Evolutionary conservation across 441 rosid species (phyloP).

Genomic region (Bruguiera hainesii): DNA sequence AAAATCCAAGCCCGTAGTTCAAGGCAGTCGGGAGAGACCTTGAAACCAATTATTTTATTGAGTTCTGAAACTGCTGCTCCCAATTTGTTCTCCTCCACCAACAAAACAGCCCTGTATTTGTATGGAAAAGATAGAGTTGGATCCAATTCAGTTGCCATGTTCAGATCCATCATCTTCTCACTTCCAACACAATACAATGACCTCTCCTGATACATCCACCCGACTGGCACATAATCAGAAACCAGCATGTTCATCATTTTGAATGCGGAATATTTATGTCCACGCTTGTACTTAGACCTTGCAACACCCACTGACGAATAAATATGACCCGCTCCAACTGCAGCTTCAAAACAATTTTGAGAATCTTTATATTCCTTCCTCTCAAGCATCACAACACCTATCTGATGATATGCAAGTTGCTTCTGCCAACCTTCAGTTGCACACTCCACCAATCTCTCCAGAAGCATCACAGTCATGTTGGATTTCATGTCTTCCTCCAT

Average conservation of each 20-base stretch:
- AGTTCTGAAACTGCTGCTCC: conserved; percentile 74
- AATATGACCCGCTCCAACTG: conserved; percentile 67
- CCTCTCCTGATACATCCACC: conserved; percentile 96
- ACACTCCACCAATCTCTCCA: conserved; percentile 80
- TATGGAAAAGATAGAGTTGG: conserved; percentile 88
- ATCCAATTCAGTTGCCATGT: conserved; percentile 68
- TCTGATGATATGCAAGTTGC: conserved; percentile 75
- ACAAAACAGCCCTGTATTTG: conserved; percentile 68
- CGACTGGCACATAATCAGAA: conserved; percentile 53
- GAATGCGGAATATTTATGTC: conserved; percentile 90
- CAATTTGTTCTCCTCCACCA: conserved; percentile 64
- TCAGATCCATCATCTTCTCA: conserved; percentile 76
- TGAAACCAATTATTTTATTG: conserved; percentile 74
- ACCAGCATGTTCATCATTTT: conserved; percentile 73
- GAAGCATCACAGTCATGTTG: conserved; percentile 79
- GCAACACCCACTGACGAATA: conserved; percentile 80
- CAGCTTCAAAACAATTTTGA: conserved; percentile 71
- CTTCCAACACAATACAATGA: conserved; percentile 78
- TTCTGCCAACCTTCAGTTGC: conserved; percentile 78
- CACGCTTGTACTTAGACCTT: conserved; percentile 80
- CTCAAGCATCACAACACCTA: conserved; percentile 90
- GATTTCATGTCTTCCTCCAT: conserved; percentile 87
- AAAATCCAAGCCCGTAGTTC: conserved; percentile 93
- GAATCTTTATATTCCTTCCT: conserved; percentile 91
- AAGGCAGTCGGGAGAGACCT: conserved; percentile 78